Evolutionary conservation across 768 basidiomycete species (phyloP).

Genomic region (Cyathus striatus): DNA sequence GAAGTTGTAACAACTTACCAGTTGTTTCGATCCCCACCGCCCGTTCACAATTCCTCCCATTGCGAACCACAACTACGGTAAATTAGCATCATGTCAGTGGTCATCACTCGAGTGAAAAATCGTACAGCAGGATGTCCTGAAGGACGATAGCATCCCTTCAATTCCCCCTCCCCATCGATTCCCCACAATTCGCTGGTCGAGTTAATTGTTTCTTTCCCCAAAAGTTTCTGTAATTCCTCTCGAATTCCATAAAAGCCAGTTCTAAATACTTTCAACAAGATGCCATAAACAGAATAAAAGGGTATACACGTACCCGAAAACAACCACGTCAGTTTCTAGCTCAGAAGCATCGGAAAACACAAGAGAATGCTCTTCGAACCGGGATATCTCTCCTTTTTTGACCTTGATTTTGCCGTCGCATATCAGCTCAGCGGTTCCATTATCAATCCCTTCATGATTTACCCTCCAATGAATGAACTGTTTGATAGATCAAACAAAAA

Average conservation of each 20-base stretch:
- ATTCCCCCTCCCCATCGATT: conserved; percentile 36
- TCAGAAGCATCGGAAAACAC: conserved; percentile 31
- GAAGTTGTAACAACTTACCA: no score
- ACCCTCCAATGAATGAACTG: background rate
- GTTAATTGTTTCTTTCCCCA: conserved; percentile 30
- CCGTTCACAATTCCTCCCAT: conserved; percentile 27
- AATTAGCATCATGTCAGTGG: background rate
- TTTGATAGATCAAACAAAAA: background rate
- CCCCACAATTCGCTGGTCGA: conserved; percentile 28
- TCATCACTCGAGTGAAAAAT: background rate
- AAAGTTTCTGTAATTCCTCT: conserved; percentile 20
- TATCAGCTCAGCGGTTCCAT: conserved; percentile 47
- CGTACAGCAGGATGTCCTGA: conserved; percentile 37
- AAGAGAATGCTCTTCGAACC: conserved; percentile 25
- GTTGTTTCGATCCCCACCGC: conserved; percentile 27
- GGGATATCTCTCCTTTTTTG: conserved; percentile 44
- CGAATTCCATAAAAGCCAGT: conserved; percentile 25
- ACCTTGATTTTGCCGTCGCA: conserved; percentile 51
- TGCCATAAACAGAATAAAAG: background rate
- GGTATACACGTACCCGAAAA: conserved; percentile 33
- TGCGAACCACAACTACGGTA: conserved; percentile 32
- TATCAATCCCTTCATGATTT: conserved; percentile 26
- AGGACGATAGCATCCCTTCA: conserved; percentile 28
- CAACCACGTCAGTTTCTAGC: conserved; percentile 36
- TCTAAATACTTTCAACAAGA: conserved; percentile 2